These are phyloP conservation scores for Rhizopogon roseolus DNA, from an alignment of 768 basidiomycete genomes.

Conservation along the genomic window DNA sequence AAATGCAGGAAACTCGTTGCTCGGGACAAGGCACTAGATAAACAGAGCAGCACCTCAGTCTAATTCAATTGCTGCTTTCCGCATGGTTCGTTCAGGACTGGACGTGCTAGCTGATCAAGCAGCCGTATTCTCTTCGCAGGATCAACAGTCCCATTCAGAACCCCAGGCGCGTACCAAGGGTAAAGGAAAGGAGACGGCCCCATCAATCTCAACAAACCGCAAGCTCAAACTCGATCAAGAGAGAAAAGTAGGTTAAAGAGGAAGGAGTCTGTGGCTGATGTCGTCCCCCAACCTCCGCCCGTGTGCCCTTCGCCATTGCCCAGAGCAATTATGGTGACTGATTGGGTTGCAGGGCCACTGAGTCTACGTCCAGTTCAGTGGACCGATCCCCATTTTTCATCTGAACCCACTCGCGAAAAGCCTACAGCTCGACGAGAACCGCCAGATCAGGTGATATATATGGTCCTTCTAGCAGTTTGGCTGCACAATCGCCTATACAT, in stretches of 20 bases:
- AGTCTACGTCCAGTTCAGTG: not conserved
- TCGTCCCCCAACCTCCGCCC: not conserved
- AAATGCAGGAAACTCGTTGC: slow-evolving; percentile 30
- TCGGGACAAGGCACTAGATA: slow-evolving; percentile 9
- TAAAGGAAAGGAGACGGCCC: slow-evolving; percentile 17
- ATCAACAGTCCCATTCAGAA: slow-evolving; percentile 11
- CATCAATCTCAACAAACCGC: not conserved
- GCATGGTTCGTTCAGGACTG: slow-evolving; percentile 46
- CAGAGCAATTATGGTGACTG: not conserved
- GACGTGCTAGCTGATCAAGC: slow-evolving; percentile 77
- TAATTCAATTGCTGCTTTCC: slow-evolving; percentile 3
- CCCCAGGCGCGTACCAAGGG: slow-evolving; percentile 7
- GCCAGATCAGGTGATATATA: not conserved
- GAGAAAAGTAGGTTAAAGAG: not conserved
- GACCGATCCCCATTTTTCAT: not conserved
- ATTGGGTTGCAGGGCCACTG: not conserved
- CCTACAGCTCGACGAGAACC: not conserved
- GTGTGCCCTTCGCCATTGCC: not conserved
- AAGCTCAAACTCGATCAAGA: not conserved
- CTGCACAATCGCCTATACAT: not conserved
- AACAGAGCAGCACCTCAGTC: not conserved
- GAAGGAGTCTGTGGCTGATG: not conserved
- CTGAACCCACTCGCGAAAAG: not conserved
- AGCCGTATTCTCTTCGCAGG: slow-evolving; percentile 43
- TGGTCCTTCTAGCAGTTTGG: not conserved